Conservation (phyloP, 805 yeast genomes). For the Sporopachydermia lactativora region DNA sequence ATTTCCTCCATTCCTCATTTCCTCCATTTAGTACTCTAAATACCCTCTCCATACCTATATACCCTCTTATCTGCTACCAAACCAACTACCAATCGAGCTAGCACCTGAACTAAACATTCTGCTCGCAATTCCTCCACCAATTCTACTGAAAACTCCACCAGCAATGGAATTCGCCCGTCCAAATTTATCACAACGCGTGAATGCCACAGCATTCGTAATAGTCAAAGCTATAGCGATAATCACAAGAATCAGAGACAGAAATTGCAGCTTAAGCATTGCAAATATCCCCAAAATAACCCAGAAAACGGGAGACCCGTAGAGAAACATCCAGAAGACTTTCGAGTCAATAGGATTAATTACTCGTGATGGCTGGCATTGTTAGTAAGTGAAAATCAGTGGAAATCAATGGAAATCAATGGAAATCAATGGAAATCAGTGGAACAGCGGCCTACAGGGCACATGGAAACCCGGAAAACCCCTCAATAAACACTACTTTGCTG, state of each 20-base stretch:
- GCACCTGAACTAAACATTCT: slow-evolving; percentile 25
- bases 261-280: slow-evolving; percentile 66
- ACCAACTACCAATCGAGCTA: neutral
- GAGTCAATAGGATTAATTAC: slow-evolving; percentile 85
- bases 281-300: slow-evolving; percentile 68
- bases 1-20: too few relatives aligned
- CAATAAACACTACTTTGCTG: too few relatives aligned
- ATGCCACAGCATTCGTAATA: slow-evolving; percentile 75
- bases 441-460: too few relatives aligned
- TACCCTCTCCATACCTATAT: too few relatives aligned
- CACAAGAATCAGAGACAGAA: slow-evolving; percentile 44
- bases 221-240: slow-evolving; percentile 59
- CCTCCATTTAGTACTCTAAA: too few relatives aligned
- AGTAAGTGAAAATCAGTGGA: too few relatives aligned
- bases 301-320: slow-evolving; percentile 59
- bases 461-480: too few relatives aligned
- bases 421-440: too few relatives aligned
- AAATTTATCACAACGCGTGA: slow-evolving; percentile 84
- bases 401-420: too few relatives aligned
- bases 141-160: slow-evolving; percentile 36
- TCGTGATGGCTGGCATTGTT: slow-evolving; percentile 25
- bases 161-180: slow-evolving; percentile 69
- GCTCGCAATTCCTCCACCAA: slow-evolving; percentile 31
- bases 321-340: slow-evolving; percentile 70
- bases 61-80: too few relatives aligned